Evolutionary conservation across 257 asterid species (phyloP).

Genomic region (Solanum chiquidenum): DNA sequence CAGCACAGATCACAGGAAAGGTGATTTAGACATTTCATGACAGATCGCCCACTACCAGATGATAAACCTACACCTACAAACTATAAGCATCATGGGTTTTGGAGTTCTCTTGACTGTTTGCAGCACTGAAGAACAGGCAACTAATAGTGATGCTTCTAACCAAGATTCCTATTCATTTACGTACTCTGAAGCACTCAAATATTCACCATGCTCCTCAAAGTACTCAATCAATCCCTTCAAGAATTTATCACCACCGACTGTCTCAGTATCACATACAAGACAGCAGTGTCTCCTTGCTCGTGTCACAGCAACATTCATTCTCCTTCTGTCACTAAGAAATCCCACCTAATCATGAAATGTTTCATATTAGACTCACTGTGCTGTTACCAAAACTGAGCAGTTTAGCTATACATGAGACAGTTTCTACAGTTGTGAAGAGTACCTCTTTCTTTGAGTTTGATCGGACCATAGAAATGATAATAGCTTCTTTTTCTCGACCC

Average conservation of each 20-base stretch:
- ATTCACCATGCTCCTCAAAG: constrained; percentile 89
- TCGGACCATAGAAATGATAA: constrained; percentile 94
- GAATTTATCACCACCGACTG: constrained; percentile 80
- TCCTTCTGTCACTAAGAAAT: constrained; percentile 78
- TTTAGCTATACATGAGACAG: not conserved
- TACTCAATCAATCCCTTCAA: constrained; percentile 74
- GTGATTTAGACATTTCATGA: not conserved
- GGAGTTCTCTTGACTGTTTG: not conserved
- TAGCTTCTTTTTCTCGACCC: constrained; percentile 96
- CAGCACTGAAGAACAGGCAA: not conserved
- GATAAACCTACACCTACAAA: not conserved
- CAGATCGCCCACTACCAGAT: not conserved
- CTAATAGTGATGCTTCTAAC: not conserved
- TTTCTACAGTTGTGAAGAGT: constrained; percentile 3
- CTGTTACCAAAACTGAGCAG: not conserved
- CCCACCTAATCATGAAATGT: constrained; percentile 61
- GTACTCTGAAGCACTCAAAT: constrained; percentile 88
- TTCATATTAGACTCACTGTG: not conserved
- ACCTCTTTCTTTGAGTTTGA: constrained; percentile 94
- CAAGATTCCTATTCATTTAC: constrained; percentile 11
- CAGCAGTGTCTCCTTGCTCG: constrained; percentile 96
- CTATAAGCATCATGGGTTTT: not conserved
- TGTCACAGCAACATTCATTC: constrained; percentile 97
- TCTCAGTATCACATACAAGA: constrained; percentile 87
- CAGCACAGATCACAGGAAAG: not conserved